phyloP scores from a whole-genome alignment of 352 stramenopile species.

The Phytophthora foliorum region DNA sequence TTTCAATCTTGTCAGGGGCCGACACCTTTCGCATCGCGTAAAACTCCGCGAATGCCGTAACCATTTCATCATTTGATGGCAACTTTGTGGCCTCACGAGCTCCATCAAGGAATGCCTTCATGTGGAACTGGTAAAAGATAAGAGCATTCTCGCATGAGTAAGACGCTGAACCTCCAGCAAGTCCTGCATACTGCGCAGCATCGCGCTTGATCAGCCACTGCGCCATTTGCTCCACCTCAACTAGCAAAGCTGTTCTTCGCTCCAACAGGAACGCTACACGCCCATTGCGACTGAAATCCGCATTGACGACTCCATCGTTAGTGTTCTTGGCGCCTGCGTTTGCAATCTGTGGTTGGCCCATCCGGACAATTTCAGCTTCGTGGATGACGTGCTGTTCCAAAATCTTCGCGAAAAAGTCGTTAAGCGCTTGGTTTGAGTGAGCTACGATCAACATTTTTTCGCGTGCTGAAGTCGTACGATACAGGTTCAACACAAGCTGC shows the following conservation, averaged over 20 bases:
- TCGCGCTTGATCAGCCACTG: slow-evolving; percentile 81
- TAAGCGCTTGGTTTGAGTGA: slow-evolving; percentile 95
- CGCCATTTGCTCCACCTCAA: slow-evolving; percentile 94
- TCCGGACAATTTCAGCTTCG: slow-evolving; percentile 91
- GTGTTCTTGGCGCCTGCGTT: slow-evolving; percentile 6
- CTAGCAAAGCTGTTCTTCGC: slow-evolving; percentile 84
- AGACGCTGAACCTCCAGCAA: slow-evolving; percentile 67
- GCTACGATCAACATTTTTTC: slow-evolving; percentile 96
- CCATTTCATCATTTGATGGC: slow-evolving; percentile 29
- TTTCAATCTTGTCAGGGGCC: slow-evolving; percentile 27
- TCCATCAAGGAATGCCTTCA: slow-evolving; percentile 82
- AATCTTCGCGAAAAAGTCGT: slow-evolving; percentile 97
- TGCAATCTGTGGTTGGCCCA: slow-evolving; percentile 64
- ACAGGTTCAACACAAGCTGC: slow-evolving; percentile 95
- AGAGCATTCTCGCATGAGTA: slow-evolving; percentile 98
- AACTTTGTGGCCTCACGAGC: slow-evolving; percentile 24
- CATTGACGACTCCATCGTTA: slow-evolving; percentile 86
- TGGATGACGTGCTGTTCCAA: slow-evolving; percentile 82
- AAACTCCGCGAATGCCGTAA: slow-evolving; percentile 44
- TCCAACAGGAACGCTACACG: slow-evolving; percentile 89
- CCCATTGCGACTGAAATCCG: slow-evolving; percentile 95
- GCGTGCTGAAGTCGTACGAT: slow-evolving; percentile 74
- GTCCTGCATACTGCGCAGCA: slow-evolving; percentile 52
- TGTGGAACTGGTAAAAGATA: slow-evolving; percentile 95
- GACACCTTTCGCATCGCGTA: slow-evolving; percentile 46